phyloP scores from a whole-genome alignment of 495 filamentous ascomycete species.

The Neurospora sp. region DNA sequence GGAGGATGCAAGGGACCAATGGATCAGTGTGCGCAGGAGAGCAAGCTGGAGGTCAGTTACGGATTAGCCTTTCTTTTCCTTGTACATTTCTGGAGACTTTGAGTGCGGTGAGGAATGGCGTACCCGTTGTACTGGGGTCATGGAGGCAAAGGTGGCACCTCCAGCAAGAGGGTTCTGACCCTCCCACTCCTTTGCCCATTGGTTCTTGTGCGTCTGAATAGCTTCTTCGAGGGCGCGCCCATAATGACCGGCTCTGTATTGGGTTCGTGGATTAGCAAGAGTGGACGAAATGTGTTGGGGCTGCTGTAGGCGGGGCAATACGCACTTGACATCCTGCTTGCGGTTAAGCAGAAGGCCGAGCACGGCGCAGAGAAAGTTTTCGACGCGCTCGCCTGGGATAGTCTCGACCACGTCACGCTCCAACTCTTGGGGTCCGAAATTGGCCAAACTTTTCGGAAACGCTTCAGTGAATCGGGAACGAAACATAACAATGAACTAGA shows the following conservation, averaged over 20 bases:
- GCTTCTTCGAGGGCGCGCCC: conserved; percentile 91
- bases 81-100: neutral
- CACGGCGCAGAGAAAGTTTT: conserved; percentile 80
- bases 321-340: conserved; percentile 97
- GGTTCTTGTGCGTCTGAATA: conserved; percentile 67
- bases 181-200: conserved; percentile 87
- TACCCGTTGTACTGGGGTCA: conserved; percentile 76
- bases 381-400: conserved; percentile 71
- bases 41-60: conserved; percentile 50
- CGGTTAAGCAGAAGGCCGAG: conserved; percentile 82
- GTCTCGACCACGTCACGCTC: conserved; percentile 73
- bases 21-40: conserved; percentile 67
- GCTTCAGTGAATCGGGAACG: conserved; percentile 82
- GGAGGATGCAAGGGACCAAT: conserved; percentile 87
- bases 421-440: conserved; percentile 91
- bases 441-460: conserved; percentile 74
- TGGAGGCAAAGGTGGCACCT: conserved; percentile 63
- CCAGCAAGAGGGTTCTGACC: conserved; percentile 75
- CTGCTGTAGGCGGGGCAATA: conserved; percentile 17
- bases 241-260: conserved; percentile 66
- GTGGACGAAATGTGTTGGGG: neutral
- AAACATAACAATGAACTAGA: conserved; percentile 95
- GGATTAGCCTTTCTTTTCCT: neutral
- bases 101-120: conserved; percentile 14
- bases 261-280: neutral